A percentile compares a stretch with the other conserved stretches of the same genome.
Conservation (phyloP, 2,329 filamentous ascomycete species). For the Mariannaea elegans region DNA sequence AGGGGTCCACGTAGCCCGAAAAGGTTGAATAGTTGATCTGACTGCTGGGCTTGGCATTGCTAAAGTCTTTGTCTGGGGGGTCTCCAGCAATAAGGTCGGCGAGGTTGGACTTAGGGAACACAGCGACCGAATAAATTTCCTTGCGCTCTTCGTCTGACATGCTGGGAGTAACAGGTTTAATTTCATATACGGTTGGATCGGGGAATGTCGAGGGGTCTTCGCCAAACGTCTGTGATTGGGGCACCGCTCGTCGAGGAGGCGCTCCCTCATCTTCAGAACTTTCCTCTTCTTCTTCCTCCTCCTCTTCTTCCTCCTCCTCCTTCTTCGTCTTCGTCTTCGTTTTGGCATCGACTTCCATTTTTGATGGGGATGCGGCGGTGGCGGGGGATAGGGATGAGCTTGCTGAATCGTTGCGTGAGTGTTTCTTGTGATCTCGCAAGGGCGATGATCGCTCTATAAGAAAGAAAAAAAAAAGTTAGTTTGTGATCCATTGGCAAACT, state of each 20-base stretch:
- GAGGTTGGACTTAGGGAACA: slow-evolving; percentile 83
- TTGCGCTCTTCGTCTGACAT: slow-evolving; percentile 89
- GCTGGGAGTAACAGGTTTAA: slow-evolving; percentile 74
- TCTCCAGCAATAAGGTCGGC: slow-evolving; percentile 86
- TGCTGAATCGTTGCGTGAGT: slow-evolving; percentile 62
- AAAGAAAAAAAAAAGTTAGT: background rate
- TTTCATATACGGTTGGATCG: slow-evolving; percentile 95
- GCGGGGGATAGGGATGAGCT: slow-evolving; percentile 69
- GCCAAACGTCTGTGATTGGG: slow-evolving; percentile 88
- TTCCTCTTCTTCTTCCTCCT: slow-evolving; percentile 53
- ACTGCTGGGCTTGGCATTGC: slow-evolving; percentile 89
- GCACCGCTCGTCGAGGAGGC: slow-evolving; percentile 70
- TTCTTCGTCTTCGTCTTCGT: slow-evolving; percentile 60
- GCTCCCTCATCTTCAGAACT: slow-evolving; percentile 68
- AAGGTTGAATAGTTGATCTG: slow-evolving; percentile 96
- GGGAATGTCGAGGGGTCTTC: slow-evolving; percentile 90
- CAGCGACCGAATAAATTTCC: slow-evolving; percentile 86
- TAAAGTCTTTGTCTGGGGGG: slow-evolving; percentile 94
- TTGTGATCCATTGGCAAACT: background rate
- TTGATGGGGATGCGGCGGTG: slow-evolving; percentile 58
- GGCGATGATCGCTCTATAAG: slow-evolving; percentile 63
- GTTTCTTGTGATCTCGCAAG: slow-evolving; percentile 60
- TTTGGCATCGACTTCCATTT: slow-evolving; percentile 69
- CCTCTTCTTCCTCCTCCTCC: slow-evolving; percentile 49
- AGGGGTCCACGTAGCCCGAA: slow-evolving; percentile 90